Conservation (phyloP, 2,329 filamentous ascomycete species). For the Neurospora crassa region DNA sequence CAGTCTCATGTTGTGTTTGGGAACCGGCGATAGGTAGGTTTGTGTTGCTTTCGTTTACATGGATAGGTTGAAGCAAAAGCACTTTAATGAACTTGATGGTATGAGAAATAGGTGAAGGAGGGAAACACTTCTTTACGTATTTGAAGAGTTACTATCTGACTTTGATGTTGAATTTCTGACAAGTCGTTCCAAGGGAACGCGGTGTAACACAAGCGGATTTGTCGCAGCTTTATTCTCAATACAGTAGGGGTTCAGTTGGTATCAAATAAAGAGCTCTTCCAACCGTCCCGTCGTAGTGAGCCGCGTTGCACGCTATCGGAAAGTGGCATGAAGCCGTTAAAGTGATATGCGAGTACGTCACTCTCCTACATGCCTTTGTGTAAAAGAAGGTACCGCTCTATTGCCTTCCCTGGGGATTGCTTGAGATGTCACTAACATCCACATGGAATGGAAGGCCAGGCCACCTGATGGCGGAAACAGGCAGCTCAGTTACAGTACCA, state of each 20-base stretch:
- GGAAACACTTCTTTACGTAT: not conserved
- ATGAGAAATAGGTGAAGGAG: not conserved
- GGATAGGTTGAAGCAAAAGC: not conserved
- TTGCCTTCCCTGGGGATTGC: not conserved
- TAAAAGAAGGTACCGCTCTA: not conserved
- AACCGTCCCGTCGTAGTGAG: not conserved
- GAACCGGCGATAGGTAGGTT: not conserved
- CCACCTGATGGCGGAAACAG: not conserved
- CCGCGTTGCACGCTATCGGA: not conserved
- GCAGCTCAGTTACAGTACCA: not conserved
- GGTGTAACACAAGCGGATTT: not conserved
- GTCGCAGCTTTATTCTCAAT: not conserved
- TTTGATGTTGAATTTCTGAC: not conserved
- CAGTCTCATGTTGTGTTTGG: constrained; percentile 8
- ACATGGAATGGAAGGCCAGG: not conserved
- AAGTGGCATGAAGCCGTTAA: not conserved
- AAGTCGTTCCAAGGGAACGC: not conserved
- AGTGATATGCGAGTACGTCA: not conserved
- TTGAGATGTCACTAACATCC: not conserved
- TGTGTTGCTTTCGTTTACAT: not conserved
- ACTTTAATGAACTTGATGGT: not conserved
- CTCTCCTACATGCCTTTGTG: not conserved
- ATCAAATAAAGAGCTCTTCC: not conserved
- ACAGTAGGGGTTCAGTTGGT: not conserved
- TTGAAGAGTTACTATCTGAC: not conserved